Base-by-base conservation (phyloP, 2,329 filamentous ascomycete species). In the Fusarium sp. region DNA sequence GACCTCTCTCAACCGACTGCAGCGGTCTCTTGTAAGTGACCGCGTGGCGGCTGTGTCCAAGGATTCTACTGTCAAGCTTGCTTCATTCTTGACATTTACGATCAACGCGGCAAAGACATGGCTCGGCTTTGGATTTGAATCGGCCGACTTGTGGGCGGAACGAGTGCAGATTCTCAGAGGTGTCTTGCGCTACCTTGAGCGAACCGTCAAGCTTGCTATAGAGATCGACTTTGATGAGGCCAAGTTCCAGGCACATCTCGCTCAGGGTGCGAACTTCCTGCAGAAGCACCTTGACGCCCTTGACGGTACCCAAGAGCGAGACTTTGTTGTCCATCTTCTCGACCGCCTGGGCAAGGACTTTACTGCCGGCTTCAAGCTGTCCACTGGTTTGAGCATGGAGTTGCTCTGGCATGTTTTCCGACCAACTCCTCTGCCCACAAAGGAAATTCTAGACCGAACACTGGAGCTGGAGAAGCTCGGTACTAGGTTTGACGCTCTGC, bases 351-450 rank as follows among this genome's bases (percentile, higher is more conserved):
- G 87, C 50, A 84, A 84, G 43, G 87, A 87, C 59, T 96, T 97
- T 78, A 87, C 89, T 27, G 88, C 90, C 18, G 91, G 90, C 2
- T 95, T 95, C 84, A 91, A 91, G 65, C 84, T 97, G 16, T 91
- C 87, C 0, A 95, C 93, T 3, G 95, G 95, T 0, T 85, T 95
- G 14, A 92, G 91, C 74, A 97, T 97, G 93, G 93, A 97, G 79
- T 81, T 85, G 10, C 86, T 97, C 6, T 97, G 95, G 96, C 89
- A 90, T 48, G 79, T 86, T 2, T 89, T 97, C 78, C 90, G 93
- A 63, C 94, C 95, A 1, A 81, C 85, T 13, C 87, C 90, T 6
- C 85, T 92, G 24, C 82, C 86, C 2, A 85, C 86, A 20, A 80
- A 83, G 27, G 77, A 79, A 5, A 83, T 85, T 0, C 82, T 91